Conservation (phyloP, 371 early-diverging fungal species). For the Fennellomyces sp. region DNA sequence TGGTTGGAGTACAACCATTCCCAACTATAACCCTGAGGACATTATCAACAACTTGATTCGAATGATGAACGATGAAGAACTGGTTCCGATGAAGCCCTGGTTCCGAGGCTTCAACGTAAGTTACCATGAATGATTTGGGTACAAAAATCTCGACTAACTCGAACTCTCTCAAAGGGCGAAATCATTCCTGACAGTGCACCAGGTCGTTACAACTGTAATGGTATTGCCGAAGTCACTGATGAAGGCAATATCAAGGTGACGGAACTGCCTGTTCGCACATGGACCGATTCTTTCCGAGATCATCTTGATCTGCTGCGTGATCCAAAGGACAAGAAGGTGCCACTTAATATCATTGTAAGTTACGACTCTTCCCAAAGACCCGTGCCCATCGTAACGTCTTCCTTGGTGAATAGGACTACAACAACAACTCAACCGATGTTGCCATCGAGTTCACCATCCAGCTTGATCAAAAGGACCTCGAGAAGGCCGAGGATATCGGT, state of each 20-base stretch:
- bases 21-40: conserved; percentile 93
- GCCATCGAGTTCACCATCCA: conserved; percentile 87
- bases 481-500: conserved; percentile 74
- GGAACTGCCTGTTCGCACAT: conserved; percentile 94
- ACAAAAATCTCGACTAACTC: too few relatives aligned
- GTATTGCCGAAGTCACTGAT: conserved; percentile 71
- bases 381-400: neutral
- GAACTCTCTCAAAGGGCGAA: conserved; percentile 54
- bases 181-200: conserved; percentile 54
- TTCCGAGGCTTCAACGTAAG: conserved; percentile 91
- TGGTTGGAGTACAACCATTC: conserved; percentile 86
- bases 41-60: conserved; percentile 90
- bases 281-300: conserved; percentile 97
- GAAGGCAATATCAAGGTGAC: conserved; percentile 87
- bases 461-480: conserved; percentile 71
- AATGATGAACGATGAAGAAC: conserved; percentile 80
- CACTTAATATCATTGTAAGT: conserved; percentile 23
- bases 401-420: conserved; percentile 56
- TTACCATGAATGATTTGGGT: neutral
- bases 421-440: conserved; percentile 83
- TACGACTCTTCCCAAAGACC: neutral
- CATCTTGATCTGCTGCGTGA: conserved; percentile 69
- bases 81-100: conserved; percentile 92
- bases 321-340: conserved; percentile 43
- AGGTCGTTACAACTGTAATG: conserved; percentile 76